phyloP scores from a whole-genome alignment of 345 rosid species.

The Salix dunnii region DNA sequence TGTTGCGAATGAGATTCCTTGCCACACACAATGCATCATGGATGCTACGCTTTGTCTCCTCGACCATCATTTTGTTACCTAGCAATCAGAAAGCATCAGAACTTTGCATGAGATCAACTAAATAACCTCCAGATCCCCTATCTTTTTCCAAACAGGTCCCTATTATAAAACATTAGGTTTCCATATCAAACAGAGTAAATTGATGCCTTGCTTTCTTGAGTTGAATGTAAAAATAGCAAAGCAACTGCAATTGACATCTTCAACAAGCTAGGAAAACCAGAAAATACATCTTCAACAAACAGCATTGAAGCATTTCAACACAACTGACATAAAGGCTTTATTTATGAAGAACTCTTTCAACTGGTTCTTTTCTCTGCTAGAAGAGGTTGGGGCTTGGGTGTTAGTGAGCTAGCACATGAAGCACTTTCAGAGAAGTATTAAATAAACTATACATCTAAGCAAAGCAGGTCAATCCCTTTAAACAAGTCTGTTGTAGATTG shows the following conservation, averaged over 20 bases:
- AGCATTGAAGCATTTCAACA: neutral
- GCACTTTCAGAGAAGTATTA: neutral
- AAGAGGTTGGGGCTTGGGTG: neutral
- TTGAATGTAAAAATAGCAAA: neutral
- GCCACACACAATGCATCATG: slow-evolving; percentile 96
- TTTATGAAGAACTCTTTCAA: neutral
- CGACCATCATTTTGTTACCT: slow-evolving; percentile 98
- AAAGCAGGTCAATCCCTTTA: neutral
- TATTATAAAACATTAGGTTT: neutral
- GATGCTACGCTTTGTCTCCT: slow-evolving; percentile 94
- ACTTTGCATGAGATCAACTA: slow-evolving; percentile 7
- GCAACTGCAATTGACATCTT: too few species aligned
- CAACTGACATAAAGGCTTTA: neutral
- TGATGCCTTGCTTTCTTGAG: neutral
- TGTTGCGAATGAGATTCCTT: slow-evolving; percentile 88
- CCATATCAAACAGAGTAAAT: neutral
- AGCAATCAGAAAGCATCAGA: slow-evolving; percentile 23
- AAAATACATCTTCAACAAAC: neutral
- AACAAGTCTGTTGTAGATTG: neutral
- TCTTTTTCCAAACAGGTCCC: neutral
- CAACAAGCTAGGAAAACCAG: neutral
- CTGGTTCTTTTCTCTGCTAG: neutral
- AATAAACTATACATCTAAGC: neutral
- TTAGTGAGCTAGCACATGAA: neutral
- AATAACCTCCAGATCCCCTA: neutral